A percentile compares a stretch with the other conserved stretches of the same genome.
phyloP scores from a whole-genome alignment of 2,329 filamentous ascomycete genomes.

The Beauveria scarabaeidicola region DNA sequence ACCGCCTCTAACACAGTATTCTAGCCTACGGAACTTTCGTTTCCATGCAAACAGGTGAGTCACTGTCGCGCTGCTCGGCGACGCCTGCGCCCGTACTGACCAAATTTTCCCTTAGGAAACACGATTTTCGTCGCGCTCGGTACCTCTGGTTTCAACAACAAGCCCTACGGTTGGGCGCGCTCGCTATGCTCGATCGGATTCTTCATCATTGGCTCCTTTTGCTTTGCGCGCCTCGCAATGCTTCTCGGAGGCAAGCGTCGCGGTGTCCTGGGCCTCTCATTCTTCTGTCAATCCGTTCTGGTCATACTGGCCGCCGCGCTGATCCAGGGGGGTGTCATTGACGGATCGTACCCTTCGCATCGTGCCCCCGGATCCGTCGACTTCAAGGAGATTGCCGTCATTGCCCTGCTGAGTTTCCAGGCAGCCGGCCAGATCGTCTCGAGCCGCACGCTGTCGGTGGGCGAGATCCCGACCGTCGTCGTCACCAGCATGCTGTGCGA shows the following conservation, averaged over 20 bases:
- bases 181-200: conserved; percentile 42
- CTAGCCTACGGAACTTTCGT: conserved; percentile 29
- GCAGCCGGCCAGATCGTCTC: conserved; percentile 44
- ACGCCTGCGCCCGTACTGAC: background rate
- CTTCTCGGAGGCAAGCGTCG: conserved; percentile 27
- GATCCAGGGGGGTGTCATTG: conserved; percentile 32
- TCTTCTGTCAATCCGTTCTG: conserved; percentile 42
- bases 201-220: conserved; percentile 46
- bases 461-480: conserved; percentile 46
- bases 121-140: conserved; percentile 56
- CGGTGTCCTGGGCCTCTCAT: conserved; percentile 37
- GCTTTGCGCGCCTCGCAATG: conserved; percentile 27
- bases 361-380: conserved; percentile 12
- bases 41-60: conserved; percentile 30
- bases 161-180: conserved; percentile 42
- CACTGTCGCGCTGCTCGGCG: background rate
- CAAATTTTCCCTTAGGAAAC: conserved; percentile 34
- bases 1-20: background rate
- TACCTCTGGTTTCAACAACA: conserved; percentile 38
- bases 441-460: conserved; percentile 40
- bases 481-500: conserved; percentile 48
- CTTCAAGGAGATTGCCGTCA: conserved; percentile 29
- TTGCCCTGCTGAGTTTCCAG: conserved; percentile 44
- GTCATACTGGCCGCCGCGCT: conserved; percentile 45
- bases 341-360: conserved; percentile 10